phyloP scores from a whole-genome alignment of 2,329 filamentous ascomycete genomes.

The Exophiala phaeomuriformis region DNA sequence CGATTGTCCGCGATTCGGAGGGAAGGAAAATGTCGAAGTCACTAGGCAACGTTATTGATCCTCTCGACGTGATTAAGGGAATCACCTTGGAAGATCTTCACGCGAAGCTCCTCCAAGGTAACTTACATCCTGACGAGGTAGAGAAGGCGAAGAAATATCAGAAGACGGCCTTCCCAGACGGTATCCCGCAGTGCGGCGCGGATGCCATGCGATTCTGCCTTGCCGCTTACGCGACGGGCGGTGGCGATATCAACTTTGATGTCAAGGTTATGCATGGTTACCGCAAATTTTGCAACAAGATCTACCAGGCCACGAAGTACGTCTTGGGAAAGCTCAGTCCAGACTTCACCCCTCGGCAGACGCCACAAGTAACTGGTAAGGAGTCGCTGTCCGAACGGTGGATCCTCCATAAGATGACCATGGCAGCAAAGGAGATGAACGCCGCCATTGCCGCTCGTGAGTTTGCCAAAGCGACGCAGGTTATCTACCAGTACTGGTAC shows the following conservation, averaged over 20 bases:
- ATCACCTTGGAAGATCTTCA: conserved; percentile 72
- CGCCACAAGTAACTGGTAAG: conserved; percentile 30
- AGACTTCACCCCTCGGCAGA: conserved; percentile 38
- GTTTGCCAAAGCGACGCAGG: conserved; percentile 37
- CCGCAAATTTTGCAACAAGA: conserved; percentile 95
- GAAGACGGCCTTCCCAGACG: conserved; percentile 85
- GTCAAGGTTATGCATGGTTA: conserved; percentile 90
- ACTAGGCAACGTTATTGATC: conserved; percentile 89
- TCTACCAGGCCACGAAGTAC: conserved; percentile 94
- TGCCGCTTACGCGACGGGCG: conserved; percentile 76
- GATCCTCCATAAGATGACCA: conserved; percentile 43
- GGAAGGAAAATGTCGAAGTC: conserved; percentile 98
- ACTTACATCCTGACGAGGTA: conserved; percentile 76
- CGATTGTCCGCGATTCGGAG: conserved; percentile 83
- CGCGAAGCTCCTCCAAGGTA: conserved; percentile 71
- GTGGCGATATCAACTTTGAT: conserved; percentile 50
- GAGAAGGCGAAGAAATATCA: conserved; percentile 87
- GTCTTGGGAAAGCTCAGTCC: conserved; percentile 54
- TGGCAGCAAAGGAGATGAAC: conserved; percentile 38
- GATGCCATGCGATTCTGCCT: conserved; percentile 90
- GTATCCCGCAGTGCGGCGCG: conserved; percentile 87
- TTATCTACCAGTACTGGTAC: conserved; percentile 44
- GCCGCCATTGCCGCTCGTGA: conserved; percentile 39
- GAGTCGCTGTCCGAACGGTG: conserved; percentile 40
- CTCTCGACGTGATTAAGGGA: conserved; percentile 84